These are phyloP conservation scores for Chaetomium strumarium DNA, from an alignment of 2,329 filamentous ascomycete species.

Conservation along the genomic window DNA sequence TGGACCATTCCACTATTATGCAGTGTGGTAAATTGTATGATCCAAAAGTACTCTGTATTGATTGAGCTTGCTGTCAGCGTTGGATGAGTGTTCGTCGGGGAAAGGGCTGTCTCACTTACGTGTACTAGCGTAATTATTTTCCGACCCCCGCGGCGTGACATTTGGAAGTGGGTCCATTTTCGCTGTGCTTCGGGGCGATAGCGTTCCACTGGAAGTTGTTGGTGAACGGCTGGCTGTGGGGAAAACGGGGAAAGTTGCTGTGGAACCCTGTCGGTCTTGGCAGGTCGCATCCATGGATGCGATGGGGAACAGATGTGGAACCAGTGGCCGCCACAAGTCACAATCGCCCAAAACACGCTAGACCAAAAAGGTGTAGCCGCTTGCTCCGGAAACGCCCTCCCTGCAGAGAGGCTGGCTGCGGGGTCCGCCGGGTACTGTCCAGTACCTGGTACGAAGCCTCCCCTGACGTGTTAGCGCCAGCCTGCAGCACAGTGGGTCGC, in stretches of 20 bases:
- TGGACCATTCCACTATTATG: too few relatives aligned
- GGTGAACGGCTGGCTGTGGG: slow-evolving; percentile 15
- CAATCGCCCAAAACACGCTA: slow-evolving; percentile 17
- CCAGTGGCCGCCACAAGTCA: slow-evolving; percentile 20
- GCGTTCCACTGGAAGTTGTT: slow-evolving; percentile 11
- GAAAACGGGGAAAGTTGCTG: slow-evolving; percentile 14
- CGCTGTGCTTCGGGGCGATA: slow-evolving; percentile 1
- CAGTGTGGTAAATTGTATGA: too few relatives aligned
- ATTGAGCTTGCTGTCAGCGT: too few relatives aligned
- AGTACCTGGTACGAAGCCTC: slow-evolving; percentile 17
- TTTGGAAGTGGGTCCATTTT: too few relatives aligned
- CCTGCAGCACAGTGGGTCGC: neutral
- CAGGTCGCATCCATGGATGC: slow-evolving; percentile 22
- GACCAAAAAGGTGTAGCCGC: slow-evolving; percentile 26
- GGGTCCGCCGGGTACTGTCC: slow-evolving; percentile 10
- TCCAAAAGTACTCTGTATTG: too few relatives aligned
- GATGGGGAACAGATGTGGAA: slow-evolving; percentile 18
- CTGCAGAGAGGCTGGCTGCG: slow-evolving; percentile 19
- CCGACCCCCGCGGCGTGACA: neutral
- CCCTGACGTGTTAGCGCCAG: neutral
- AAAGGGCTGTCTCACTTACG: too few relatives aligned
- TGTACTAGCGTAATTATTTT: neutral
- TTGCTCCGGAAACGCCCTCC: slow-evolving; percentile 25
- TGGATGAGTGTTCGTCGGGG: too few relatives aligned
- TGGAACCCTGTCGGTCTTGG: slow-evolving; percentile 18